Base-by-base conservation (phyloP, 2,329 filamentous ascomycete genomes). In the Xylaria sp. region DNA sequence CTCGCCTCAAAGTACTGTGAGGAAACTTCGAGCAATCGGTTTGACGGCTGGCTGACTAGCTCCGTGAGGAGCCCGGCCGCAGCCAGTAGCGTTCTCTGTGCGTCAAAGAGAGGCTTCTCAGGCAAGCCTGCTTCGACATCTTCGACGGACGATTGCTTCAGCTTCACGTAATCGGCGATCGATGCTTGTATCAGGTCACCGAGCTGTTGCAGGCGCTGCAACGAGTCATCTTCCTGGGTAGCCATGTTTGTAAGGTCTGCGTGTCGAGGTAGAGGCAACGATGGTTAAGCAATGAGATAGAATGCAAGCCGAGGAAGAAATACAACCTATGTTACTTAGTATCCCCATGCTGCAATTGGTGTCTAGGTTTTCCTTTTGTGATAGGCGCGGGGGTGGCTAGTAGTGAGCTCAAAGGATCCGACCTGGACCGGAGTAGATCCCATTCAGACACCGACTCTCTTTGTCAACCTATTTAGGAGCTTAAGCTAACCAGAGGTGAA, bases 1-100 rank as follows among this genome's bases (percentile, higher is more conserved):
- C 77, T 69, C 6, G 72, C 67, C 59, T 78, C 76, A 33, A 72
- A 76, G 51, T 76, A 76, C 63, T 76, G 74, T 12, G 71, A 66
- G 4, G 72, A 70, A 8, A 78, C 71, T 64, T 77, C 74, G 2
- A 75, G 57, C 2, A 78, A 56, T 9, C 76, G 69, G 19, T 57
- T 63, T 25, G 68, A 68, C 4, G 76, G 76, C 46, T 77, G 71
- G 50, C 69, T 69, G 17, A 76, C 70, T 1, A 77, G 67, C 61
- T 77, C 75, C 0, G 72, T 75, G 19, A 78, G 65, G 55, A 68
- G 71, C 2, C 76, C 76, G 7, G 74, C 70, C 2, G 74, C 69
- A 5, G 74, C 70, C 3, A 76, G 62, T 8, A 78, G 63, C 2
- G 70, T 72, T 21, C 73, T 66, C 57, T 76, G 74, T 6, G 73